These are phyloP conservation scores for Gastrolobium villosum DNA, from an alignment of 306 rosid genomes.

Conservation along the genomic window DNA sequence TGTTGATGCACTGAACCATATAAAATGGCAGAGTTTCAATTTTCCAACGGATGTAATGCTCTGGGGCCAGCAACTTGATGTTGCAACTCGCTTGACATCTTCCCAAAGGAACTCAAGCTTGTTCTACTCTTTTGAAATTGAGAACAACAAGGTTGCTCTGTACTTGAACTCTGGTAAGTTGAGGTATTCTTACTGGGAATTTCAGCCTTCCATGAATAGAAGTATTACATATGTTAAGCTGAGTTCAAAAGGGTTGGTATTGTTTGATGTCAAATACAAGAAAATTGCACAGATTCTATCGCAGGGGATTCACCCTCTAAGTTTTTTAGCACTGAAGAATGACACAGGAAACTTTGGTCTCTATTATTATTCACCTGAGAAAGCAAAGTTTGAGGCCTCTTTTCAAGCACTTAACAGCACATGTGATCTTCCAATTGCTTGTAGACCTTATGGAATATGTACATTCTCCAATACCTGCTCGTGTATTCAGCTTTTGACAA, in stretches of 20 bases:
- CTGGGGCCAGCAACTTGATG: slow-evolving; percentile 82
- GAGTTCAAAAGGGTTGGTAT: slow-evolving; percentile 65
- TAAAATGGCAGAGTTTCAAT: slow-evolving; percentile 97
- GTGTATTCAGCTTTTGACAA: slow-evolving; percentile 57
- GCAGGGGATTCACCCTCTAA: slow-evolving; percentile 51
- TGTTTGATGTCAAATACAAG: slow-evolving; percentile 66
- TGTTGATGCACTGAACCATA: slow-evolving; percentile 58
- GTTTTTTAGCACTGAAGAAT: slow-evolving; percentile 80
- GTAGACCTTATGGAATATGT: slow-evolving; percentile 82
- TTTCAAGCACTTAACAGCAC: slow-evolving; percentile 83
- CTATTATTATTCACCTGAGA: slow-evolving; percentile 67
- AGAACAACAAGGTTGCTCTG: slow-evolving; percentile 67
- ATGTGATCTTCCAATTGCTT: slow-evolving; percentile 90
- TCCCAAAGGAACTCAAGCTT: slow-evolving; percentile 60
- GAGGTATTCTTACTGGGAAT: slow-evolving; percentile 90
- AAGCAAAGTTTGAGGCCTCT: slow-evolving; percentile 69
- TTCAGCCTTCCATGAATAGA: slow-evolving; percentile 76
- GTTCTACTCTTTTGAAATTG: slow-evolving; percentile 79
- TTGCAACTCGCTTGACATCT: slow-evolving; percentile 80
- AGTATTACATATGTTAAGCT: slow-evolving; percentile 69
- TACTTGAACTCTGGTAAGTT: slow-evolving; percentile 64
- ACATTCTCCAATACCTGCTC: slow-evolving; percentile 83
- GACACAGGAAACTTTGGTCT: slow-evolving; percentile 86
- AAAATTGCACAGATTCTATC: slow-evolving; percentile 82
- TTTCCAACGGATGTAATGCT: slow-evolving; percentile 91